phyloP scores from a whole-genome alignment of 192 early-diverging fungal genomes.

The Physocladia obscura region DNA sequence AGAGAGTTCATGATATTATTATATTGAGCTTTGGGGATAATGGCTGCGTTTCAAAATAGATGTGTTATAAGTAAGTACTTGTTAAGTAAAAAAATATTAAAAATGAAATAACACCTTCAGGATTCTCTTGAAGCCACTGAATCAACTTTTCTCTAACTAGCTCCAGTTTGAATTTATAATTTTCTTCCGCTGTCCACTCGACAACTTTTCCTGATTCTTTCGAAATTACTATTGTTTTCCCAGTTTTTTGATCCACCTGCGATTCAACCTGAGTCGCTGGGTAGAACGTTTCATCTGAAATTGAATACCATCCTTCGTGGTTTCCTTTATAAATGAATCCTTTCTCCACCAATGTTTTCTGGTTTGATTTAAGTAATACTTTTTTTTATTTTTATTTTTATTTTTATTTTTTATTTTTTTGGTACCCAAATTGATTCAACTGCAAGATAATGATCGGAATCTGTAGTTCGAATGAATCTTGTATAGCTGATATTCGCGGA shows the following conservation, averaged over 20 bases:
- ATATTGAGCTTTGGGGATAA: constrained; percentile 63
- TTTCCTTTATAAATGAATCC: constrained; percentile 88
- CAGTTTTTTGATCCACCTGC: constrained; percentile 42
- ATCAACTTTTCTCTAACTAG: constrained; percentile 60
- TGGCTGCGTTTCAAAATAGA: constrained; percentile 37
- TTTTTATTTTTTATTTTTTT: too few relatives aligned
- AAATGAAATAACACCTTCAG: constrained; percentile 51
- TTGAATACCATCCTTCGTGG: constrained; percentile 92
- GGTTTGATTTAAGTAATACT: neutral
- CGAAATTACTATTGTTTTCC: constrained; percentile 55
- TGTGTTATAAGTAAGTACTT: neutral
- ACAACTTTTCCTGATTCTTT: constrained; percentile 82
- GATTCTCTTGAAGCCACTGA: constrained; percentile 70
- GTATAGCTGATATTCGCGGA: constrained; percentile 73
- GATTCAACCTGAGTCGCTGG: constrained; percentile 71
- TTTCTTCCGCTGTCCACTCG: constrained; percentile 88
- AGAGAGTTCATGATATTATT: constrained; percentile 20
- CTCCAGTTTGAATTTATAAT: constrained; percentile 88
- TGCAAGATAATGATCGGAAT: constrained; percentile 65
- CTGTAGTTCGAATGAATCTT: constrained; percentile 87
- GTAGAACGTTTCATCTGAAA: constrained; percentile 95
- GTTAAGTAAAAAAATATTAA: neutral
- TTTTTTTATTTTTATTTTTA: too few relatives aligned
- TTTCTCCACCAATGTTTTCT: constrained; percentile 59
- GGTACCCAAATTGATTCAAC: constrained; percentile 78